These are phyloP conservation scores for Geotrichum klebahnii DNA, from an alignment of 1,139 yeast species.

Conservation along the genomic window DNA sequence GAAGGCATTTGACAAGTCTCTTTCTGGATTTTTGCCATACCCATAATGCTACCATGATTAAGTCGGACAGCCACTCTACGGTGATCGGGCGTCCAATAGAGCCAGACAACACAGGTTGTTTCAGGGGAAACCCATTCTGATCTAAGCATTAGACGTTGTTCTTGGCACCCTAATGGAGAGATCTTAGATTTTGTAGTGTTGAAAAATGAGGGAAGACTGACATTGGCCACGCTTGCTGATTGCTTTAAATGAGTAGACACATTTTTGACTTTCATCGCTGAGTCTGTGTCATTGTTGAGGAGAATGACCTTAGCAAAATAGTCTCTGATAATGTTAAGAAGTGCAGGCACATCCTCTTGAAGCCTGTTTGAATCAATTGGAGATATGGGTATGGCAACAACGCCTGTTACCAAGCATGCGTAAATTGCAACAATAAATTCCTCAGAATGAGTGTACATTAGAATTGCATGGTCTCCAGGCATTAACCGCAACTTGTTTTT, in stretches of 20 bases:
- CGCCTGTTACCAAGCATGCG: constrained; percentile 82
- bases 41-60: constrained; percentile 63
- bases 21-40: constrained; percentile 81
- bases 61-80: constrained; percentile 61
- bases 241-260: constrained; percentile 61
- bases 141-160: constrained; percentile 44
- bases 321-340: constrained; percentile 62
- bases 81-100: constrained; percentile 70
- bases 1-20: constrained; percentile 85
- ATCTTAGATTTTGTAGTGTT: constrained; percentile 67
- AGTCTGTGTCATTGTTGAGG: constrained; percentile 73
- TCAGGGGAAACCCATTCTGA: constrained; percentile 38
- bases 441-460: constrained; percentile 83
- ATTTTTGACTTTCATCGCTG: constrained; percentile 61
- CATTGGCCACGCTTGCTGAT: constrained; percentile 42
- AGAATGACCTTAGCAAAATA: constrained; percentile 69
- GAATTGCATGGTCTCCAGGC: constrained; percentile 68
- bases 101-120: constrained; percentile 54
- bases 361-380: constrained; percentile 67
- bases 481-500: constrained; percentile 48
- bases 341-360: constrained; percentile 70
- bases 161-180: constrained; percentile 47
- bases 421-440: constrained; percentile 78
- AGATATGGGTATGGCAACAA: constrained; percentile 73
- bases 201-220: constrained; percentile 53